Conservation (phyloP, 805 yeast species). For the Suhomyces xylopsoci region DNA sequence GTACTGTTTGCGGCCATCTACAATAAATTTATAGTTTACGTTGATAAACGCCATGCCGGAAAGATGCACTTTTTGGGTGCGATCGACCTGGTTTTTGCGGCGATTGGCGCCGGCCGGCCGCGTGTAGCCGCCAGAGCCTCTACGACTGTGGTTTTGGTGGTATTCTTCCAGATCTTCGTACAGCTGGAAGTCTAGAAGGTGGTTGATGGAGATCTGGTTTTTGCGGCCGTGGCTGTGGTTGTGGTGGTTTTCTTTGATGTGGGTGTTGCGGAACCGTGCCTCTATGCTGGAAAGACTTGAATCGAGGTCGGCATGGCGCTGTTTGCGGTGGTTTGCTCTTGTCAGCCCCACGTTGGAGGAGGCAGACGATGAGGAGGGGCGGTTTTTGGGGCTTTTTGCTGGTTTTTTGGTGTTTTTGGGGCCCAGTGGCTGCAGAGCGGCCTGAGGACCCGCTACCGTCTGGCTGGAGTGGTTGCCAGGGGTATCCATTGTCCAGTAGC, state of each 20-base stretch:
- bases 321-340: not conserved
- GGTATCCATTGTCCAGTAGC: not conserved
- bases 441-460: not conserved
- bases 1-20: conserved; percentile 60
- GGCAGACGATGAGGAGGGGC: not conserved
- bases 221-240: conserved; percentile 18
- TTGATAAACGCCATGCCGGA: conserved; percentile 72
- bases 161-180: conserved; percentile 40
- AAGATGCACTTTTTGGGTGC: conserved; percentile 38
- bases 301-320: not conserved
- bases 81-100: not conserved
- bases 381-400: not conserved
- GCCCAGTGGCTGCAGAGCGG: not conserved
- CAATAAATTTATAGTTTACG: conserved; percentile 78
- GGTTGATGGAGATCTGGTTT: conserved; percentile 56
- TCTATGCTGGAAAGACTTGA: not conserved
- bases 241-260: conserved; percentile 8
- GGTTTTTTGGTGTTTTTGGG: not conserved
- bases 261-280: not conserved
- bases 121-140: conserved; percentile 4
- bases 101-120: conserved; percentile 1
- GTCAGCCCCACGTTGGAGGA: not conserved
- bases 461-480: not conserved
- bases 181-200: conserved; percentile 56
- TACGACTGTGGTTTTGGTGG: conserved; percentile 15